Evolutionary conservation across 495 filamentous ascomycete species (phyloP), one percentile per base, ranked within the genome.

Genomic region (Xylaria intraflava): DNA sequence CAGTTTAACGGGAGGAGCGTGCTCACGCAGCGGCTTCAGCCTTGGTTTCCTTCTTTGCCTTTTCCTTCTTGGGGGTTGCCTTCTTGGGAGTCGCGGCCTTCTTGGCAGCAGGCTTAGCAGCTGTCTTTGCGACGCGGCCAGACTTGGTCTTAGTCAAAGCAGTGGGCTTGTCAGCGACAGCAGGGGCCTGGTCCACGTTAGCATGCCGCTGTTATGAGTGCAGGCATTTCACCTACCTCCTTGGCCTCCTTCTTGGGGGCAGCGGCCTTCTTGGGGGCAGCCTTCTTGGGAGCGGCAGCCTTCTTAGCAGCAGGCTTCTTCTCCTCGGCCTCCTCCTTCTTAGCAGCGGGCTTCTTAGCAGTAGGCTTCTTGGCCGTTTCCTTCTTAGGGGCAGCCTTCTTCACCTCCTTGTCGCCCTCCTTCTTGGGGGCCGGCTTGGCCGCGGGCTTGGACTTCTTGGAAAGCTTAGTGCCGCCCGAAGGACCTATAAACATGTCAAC

Each of bases 401-500:
- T 67, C 55, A 69, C 63, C 14, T 70, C 72, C 66, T 78, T 80
- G 67, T 81, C 66, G 46, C 52, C 46, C 38, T 72, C 63, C 73
- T 78, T 76, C 36, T 71, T 67, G 23, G 73, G 67, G 24, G 73
- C 77, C 36, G 81, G 69, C 60, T 72, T 71, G 35, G 67, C 61
- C 50, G 69, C 64, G 24, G 68, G 58, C 65, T 73, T 72, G 24
- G 76, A 75, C 78, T 95, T 94, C 83, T 94, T 95, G 26, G 86
- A 88, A 40, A 99, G 86, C 84, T 99, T 99, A 73, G 95, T 89
- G 57, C 89, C 87, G 38, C 93, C 93, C 42, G 93, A 97, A 49
- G 88, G 78, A 60, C 91, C 90, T 94, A 51, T 27, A 20, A 55
- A 66, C 1, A 6, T 22, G 51, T 71, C 20, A 68, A 62, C 38